Evolutionary conservation across 768 basidiomycete species (phyloP).

Genomic region (Russula sp.): DNA sequence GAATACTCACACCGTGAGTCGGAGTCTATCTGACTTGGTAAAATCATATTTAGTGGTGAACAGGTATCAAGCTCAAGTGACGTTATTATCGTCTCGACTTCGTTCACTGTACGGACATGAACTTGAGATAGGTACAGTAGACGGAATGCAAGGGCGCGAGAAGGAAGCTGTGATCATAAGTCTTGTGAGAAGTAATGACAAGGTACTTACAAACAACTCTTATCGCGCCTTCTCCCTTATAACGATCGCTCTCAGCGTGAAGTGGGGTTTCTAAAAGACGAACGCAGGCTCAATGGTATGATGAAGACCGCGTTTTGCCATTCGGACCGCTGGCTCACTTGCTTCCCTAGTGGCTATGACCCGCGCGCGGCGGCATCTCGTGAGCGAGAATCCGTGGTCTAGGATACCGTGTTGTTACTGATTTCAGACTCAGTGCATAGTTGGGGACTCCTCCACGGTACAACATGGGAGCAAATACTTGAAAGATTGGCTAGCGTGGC

Average conservation of each 20-base stretch:
- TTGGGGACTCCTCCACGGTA: constrained; percentile 93
- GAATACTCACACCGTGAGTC: constrained; percentile 79
- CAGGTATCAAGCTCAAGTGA: constrained; percentile 94
- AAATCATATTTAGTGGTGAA: background rate
- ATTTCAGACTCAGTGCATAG: constrained; percentile 61
- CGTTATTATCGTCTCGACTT: constrained; percentile 73
- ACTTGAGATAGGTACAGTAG: constrained; percentile 92
- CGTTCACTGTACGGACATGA: constrained; percentile 61
- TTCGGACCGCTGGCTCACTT: constrained; percentile 14
- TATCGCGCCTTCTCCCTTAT: constrained; percentile 9
- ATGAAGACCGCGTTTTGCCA: constrained; percentile 27
- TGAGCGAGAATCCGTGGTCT: constrained; percentile 42
- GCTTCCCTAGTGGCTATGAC: constrained; percentile 79
- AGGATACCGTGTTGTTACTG: background rate
- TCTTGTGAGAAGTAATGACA: constrained; percentile 88
- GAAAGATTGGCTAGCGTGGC: constrained; percentile 87
- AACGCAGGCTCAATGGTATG: constrained; percentile 83
- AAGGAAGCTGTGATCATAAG: constrained; percentile 92
- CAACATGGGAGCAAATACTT: constrained; percentile 79
- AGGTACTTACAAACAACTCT: constrained; percentile 42
- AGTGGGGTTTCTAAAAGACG: constrained; percentile 93
- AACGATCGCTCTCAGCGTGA: constrained; percentile 53
- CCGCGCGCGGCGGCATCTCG: constrained; percentile 81
- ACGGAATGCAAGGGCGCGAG: constrained; percentile 97
- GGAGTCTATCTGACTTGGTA: background rate